Evolutionary conservation across 345 rosid species (phyloP).

Genomic region (Camelina hispida): DNA sequence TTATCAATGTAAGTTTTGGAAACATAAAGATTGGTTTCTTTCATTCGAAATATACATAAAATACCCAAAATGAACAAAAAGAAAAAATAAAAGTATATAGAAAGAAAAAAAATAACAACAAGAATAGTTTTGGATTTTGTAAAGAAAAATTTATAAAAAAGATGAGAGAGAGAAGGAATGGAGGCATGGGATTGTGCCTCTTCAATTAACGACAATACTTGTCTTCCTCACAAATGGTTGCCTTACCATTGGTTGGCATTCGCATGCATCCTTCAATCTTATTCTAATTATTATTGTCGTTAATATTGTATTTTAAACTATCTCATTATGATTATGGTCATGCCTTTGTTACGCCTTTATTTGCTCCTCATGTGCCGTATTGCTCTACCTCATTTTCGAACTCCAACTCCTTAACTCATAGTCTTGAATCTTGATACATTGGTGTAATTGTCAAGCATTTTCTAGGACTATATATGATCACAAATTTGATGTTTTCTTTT

Average conservation of each 20-base stretch:
- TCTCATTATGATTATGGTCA: conserved; percentile 29
- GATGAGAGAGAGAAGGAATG: conserved; percentile 29
- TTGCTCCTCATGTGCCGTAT: conserved; percentile 32
- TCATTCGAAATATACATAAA: background rate
- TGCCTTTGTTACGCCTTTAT: conserved; percentile 32
- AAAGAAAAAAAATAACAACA: background rate
- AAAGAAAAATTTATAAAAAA: background rate
- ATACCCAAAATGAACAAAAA: background rate
- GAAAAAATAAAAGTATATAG: background rate
- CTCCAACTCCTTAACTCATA: background rate
- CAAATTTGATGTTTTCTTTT: background rate
- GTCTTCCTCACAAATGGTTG: conserved; percentile 45
- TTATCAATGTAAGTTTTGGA: background rate
- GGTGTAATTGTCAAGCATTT: background rate
- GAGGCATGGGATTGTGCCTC: conserved; percentile 52
- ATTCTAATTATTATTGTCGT: conserved; percentile 36
- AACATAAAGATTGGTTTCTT: background rate
- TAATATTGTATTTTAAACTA: conserved; percentile 30
- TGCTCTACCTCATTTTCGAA: conserved; percentile 9
- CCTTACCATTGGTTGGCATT: conserved; percentile 57
- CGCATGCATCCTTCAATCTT: conserved; percentile 41
- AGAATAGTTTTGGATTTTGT: background rate
- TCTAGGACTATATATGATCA: background rate
- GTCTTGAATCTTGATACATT: background rate
- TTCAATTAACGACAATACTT: conserved; percentile 65